Evolutionary conservation across 1,284 basidiomycete species (phyloP).

Genomic region (Porphyrellus sp.): DNA sequence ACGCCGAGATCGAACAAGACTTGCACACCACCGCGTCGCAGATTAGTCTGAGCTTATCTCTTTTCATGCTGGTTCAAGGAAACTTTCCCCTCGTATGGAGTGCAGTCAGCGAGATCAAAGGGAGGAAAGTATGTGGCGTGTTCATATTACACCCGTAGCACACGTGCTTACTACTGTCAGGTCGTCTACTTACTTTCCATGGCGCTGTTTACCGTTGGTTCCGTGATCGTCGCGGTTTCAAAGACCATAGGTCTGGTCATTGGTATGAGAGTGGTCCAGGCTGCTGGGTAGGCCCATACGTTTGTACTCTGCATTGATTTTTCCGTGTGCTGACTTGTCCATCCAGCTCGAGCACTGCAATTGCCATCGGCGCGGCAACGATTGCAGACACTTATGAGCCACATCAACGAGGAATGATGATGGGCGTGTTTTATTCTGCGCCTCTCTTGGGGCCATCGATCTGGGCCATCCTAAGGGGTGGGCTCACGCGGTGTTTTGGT

Average conservation of each 20-base stretch:
- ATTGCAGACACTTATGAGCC: conserved; percentile 83
- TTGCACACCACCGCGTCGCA: conserved; percentile 64
- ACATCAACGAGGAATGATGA: conserved; percentile 73
- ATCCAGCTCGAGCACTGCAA: conserved; percentile 68
- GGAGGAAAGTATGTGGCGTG: conserved; percentile 56
- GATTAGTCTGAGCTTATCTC: conserved; percentile 71
- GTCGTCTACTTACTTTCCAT: conserved; percentile 66
- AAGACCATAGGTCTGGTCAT: conserved; percentile 67
- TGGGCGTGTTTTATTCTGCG: conserved; percentile 76
- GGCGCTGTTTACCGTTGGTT: conserved; percentile 59
- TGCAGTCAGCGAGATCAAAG: conserved; percentile 74
- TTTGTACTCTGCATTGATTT: too few relatives aligned
- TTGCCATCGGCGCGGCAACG: conserved; percentile 77
- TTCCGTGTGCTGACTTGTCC: not conserved
- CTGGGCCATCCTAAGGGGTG: conserved; percentile 72
- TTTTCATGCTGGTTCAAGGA: conserved; percentile 82
- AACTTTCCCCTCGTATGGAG: conserved; percentile 69
- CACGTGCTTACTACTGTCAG: conserved; percentile 33
- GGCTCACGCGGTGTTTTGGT: conserved; percentile 61
- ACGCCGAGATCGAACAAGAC: conserved; percentile 64
- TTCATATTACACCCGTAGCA: not conserved
- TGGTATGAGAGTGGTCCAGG: conserved; percentile 69
- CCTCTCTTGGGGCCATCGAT: conserved; percentile 61
- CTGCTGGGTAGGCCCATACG: conserved; percentile 46
- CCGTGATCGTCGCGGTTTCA: conserved; percentile 62